phyloP scores from a whole-genome alignment of 129 eudicot genomes.

The Kitagawia praeruptora region DNA sequence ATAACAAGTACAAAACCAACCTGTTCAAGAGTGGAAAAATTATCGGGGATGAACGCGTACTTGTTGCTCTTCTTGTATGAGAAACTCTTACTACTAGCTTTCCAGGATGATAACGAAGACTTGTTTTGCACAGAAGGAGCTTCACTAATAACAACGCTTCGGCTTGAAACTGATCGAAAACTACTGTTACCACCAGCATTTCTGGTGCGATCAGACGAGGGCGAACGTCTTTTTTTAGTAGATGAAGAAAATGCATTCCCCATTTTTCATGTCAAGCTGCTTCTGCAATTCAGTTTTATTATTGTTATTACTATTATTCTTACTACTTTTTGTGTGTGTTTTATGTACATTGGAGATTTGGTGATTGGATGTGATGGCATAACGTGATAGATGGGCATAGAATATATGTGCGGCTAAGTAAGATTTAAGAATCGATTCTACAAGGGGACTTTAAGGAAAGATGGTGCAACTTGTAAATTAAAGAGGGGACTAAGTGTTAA shows the following conservation, averaged over 20 bases:
- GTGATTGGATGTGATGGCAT: background rate
- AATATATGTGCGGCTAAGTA: background rate
- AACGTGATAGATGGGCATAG: background rate
- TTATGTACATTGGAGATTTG: background rate
- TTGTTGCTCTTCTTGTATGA: conserved; percentile 35
- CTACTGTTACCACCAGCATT: background rate
- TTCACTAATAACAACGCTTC: background rate
- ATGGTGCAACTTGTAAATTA: background rate
- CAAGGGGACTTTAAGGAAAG: background rate
- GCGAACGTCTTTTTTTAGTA: background rate
- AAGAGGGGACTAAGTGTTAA: background rate
- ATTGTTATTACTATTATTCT: background rate
- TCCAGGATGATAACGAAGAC: background rate
- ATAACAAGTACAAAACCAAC: conserved; percentile 40
- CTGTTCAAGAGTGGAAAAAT: conserved; percentile 64
- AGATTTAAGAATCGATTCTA: conserved; percentile 1
- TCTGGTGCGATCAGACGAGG: background rate
- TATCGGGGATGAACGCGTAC: conserved; percentile 64
- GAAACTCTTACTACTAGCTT: conserved; percentile 6
- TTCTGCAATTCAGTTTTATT: background rate
- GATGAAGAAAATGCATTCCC: background rate
- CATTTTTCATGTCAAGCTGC: background rate
- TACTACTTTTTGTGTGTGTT: background rate
- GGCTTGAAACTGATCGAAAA: background rate
- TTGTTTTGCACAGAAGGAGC: background rate